Evolutionary conservation across 1,139 yeast genomes (phyloP).

Genomic region (Diutina pseudorugosa): DNA sequence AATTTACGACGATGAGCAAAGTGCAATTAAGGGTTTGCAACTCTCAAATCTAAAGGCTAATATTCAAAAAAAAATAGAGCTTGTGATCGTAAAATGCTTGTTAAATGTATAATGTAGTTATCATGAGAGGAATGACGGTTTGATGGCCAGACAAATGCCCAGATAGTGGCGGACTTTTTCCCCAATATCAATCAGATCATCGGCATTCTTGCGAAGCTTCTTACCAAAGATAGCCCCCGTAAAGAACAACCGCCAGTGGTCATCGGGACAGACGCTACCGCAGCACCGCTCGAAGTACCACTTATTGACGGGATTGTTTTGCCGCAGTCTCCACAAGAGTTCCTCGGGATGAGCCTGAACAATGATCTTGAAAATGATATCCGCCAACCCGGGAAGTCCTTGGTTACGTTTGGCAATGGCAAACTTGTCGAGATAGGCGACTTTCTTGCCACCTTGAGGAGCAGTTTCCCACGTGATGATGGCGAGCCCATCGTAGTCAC

Average conservation of each 20-base stretch:
- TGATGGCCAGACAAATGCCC: conserved; percentile 9
- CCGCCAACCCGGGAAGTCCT: conserved; percentile 91
- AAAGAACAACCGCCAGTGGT: conserved; percentile 62
- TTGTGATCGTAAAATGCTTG: too few relatives aligned
- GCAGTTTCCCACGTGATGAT: conserved; percentile 66
- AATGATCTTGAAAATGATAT: conserved; percentile 76
- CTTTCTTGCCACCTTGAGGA: conserved; percentile 11
- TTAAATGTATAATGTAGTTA: background rate
- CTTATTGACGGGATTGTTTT: conserved; percentile 80
- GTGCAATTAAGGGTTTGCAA: too few relatives aligned
- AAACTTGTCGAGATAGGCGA: conserved; percentile 82
- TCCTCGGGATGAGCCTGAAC: conserved; percentile 59
- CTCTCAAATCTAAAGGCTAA: too few relatives aligned
- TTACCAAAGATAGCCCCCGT: conserved; percentile 40
- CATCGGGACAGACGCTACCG: conserved; percentile 46
- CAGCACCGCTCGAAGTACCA: conserved; percentile 93
- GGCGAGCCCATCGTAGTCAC: conserved; percentile 94
- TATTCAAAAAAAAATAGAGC: too few relatives aligned
- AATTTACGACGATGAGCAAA: too few relatives aligned
- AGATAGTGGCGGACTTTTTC: conserved; percentile 18
- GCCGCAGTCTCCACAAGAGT: conserved; percentile 81
- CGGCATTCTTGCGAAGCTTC: conserved; percentile 13
- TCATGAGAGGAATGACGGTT: background rate
- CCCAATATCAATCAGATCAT: conserved; percentile 17
- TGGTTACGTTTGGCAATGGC: conserved; percentile 77